These are phyloP conservation scores for Prunus yedoensis DNA, from an alignment of 331 rosid genomes.

Conservation along the genomic window DNA sequence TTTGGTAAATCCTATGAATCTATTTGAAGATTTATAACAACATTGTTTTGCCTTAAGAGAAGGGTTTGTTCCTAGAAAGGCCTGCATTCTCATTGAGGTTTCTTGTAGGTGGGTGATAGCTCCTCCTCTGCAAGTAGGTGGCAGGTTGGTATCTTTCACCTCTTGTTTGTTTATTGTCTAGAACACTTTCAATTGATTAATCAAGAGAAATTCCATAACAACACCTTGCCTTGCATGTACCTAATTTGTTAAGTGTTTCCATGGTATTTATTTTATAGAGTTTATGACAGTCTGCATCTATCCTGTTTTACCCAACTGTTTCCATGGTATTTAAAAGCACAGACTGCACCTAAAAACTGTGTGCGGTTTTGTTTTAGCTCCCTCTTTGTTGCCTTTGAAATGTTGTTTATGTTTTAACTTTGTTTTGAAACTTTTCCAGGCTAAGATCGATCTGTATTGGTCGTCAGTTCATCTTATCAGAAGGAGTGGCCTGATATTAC, in stretches of 20 bases:
- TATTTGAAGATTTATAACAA: conserved; percentile 4
- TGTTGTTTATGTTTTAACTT: not conserved
- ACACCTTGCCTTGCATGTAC: too few relatives aligned
- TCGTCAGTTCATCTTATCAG: not conserved
- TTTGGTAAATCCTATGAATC: conserved; percentile 28
- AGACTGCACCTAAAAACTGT: too few relatives aligned
- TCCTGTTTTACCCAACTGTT: too few relatives aligned
- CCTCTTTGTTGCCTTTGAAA: not conserved
- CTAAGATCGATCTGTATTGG: not conserved
- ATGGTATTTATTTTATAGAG: too few relatives aligned
- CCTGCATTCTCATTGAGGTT: too few relatives aligned
- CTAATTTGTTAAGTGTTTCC: too few relatives aligned
- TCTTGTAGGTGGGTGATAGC: conserved; percentile 24
- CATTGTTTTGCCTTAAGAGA: conserved; percentile 9
- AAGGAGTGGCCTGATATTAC: not conserved
- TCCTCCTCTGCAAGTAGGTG: conserved; percentile 22
- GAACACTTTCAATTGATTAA: not conserved
- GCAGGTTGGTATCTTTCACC: conserved; percentile 34
- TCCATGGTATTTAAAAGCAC: too few relatives aligned
- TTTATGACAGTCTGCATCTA: too few relatives aligned
- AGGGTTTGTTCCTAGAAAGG: not conserved
- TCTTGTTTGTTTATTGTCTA: not conserved
- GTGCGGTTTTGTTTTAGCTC: not conserved
- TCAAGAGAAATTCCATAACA: not conserved
- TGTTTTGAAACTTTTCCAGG: conserved; percentile 11